Percentiles rank a stretch among this genome's conserved stretches.
Evolutionary conservation across 2,329 filamentous ascomycete species (phyloP).

Genomic region (Onygenales sp.): DNA sequence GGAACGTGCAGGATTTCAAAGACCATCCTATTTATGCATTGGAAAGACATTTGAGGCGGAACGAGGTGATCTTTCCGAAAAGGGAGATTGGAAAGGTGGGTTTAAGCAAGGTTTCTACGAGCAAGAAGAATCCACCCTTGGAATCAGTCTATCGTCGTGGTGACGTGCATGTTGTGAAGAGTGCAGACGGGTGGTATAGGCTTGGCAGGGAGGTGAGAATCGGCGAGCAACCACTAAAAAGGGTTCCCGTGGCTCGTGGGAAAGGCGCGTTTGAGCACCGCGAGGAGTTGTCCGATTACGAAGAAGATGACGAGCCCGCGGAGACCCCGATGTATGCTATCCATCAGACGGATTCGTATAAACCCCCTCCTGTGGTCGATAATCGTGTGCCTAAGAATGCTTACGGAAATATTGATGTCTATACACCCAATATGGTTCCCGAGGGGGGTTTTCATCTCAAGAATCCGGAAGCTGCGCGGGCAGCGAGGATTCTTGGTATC

Average conservation of each 20-base stretch:
- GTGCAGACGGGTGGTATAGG: conserved; percentile 83
- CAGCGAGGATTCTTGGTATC: conserved; percentile 65
- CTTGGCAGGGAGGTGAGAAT: conserved; percentile 69
- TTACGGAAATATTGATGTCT: conserved; percentile 55
- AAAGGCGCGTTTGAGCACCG: not conserved
- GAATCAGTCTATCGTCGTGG: conserved; percentile 74
- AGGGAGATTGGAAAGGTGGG: conserved; percentile 71
- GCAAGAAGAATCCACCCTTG: conserved; percentile 46
- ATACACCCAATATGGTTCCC: conserved; percentile 55
- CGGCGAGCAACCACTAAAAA: conserved; percentile 75
- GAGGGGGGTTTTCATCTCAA: conserved; percentile 49
- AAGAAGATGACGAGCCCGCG: conserved; percentile 35
- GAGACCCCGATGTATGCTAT: conserved; percentile 52
- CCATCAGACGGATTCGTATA: conserved; percentile 60
- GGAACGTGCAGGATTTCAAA: conserved; percentile 79
- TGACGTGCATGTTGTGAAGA: conserved; percentile 70
- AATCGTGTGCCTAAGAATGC: conserved; percentile 58
- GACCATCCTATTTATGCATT: conserved; percentile 75
- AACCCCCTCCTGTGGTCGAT: conserved; percentile 63
- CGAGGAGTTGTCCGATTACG: conserved; percentile 14
- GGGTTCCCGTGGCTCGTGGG: conserved; percentile 34
- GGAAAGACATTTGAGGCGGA: conserved; percentile 70
- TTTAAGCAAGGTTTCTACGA: conserved; percentile 26
- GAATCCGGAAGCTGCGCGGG: conserved; percentile 53
- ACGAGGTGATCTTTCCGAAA: conserved; percentile 71